Evolutionary conservation across 2,329 filamentous ascomycete species (phyloP).

Genomic region (Teratosphaeria gauchensis): DNA sequence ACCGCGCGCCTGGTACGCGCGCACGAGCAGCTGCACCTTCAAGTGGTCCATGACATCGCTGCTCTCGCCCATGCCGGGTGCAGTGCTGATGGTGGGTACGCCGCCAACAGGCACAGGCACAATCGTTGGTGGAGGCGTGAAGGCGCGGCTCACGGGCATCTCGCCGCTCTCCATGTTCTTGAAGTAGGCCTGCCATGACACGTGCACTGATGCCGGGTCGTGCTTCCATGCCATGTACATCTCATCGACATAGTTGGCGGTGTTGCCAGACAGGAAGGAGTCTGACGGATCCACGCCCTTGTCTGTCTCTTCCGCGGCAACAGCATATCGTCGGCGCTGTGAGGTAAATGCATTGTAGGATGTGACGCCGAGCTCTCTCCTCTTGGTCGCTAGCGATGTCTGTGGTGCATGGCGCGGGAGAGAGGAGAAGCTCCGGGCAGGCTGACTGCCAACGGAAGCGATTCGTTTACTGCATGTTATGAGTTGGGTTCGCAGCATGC

Average conservation of each 20-base stretch:
- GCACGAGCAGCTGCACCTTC: constrained; percentile 93
- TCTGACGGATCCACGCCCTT: constrained; percentile 75
- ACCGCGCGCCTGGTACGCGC: constrained; percentile 93
- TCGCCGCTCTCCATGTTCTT: constrained; percentile 97
- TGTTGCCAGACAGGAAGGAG: constrained; percentile 92
- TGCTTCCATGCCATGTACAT: constrained; percentile 99
- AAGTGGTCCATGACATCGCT: constrained; percentile 89
- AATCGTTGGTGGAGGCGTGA: constrained; percentile 88
- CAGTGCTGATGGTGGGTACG: constrained; percentile 62
- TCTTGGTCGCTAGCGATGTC: constrained; percentile 38
- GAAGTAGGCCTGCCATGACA: constrained; percentile 99
- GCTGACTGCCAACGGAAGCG: constrained; percentile 43
- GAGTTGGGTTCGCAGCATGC: constrained; percentile 64
- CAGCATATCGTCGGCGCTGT: constrained; percentile 48
- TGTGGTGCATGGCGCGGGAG: constrained; percentile 27
- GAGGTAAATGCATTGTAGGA: constrained; percentile 33
- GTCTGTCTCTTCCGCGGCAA: constrained; percentile 47
- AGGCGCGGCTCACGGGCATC: constrained; percentile 95
- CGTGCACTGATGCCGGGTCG: constrained; percentile 85
- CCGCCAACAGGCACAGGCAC: constrained; percentile 75
- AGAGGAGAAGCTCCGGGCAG: constrained; percentile 35
- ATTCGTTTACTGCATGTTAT: constrained; percentile 57
- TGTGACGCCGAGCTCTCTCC: constrained; percentile 36
- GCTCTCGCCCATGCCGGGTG: constrained; percentile 55
- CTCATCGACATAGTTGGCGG: constrained; percentile 98